A percentile compares a stretch with the other conserved stretches of the same genome.
Conservation (phyloP, 176 grass and related monocot species). For the Phoenix dactylifera region DNA sequence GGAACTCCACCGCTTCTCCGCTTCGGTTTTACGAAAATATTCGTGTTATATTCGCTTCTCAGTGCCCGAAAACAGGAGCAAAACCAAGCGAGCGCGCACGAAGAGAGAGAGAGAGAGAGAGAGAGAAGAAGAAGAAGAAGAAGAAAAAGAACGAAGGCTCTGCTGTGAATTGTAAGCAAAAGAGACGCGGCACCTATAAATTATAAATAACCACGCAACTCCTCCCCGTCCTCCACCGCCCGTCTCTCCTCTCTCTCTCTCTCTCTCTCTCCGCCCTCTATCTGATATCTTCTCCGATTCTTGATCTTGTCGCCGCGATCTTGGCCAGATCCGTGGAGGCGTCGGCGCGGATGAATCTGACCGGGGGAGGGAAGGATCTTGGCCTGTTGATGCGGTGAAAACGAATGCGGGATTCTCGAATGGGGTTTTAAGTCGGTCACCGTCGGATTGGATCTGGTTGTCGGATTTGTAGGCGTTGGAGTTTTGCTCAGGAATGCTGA, state of each 20-base stretch:
- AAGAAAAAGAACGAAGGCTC: too few species aligned
- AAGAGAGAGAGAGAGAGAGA: too few species aligned
- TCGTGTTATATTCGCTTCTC: too few species aligned
- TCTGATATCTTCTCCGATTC: background rate
- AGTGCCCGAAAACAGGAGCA: too few species aligned
- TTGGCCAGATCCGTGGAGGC: background rate
- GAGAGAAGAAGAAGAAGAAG: too few species aligned
- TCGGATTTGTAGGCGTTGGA: too few species aligned
- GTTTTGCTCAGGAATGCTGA: too few species aligned
- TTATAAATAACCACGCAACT: background rate
- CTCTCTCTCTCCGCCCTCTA: background rate
- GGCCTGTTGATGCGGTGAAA: background rate
- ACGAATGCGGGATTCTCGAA: background rate
- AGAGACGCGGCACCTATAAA: constrained; percentile 6
- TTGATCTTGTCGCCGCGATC: background rate
- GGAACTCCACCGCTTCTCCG: too few species aligned
- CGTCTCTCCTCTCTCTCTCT: too few species aligned
- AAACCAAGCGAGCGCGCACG: too few species aligned
- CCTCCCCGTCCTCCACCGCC: background rate
- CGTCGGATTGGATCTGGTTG: background rate
- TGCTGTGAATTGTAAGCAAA: background rate
- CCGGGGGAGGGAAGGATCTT: background rate
- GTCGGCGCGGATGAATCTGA: background rate
- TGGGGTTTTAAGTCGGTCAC: background rate
- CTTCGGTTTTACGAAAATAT: too few species aligned